Conservation (phyloP, 23 red algal species). For the Cyanidioschyzon merolae region DNA sequence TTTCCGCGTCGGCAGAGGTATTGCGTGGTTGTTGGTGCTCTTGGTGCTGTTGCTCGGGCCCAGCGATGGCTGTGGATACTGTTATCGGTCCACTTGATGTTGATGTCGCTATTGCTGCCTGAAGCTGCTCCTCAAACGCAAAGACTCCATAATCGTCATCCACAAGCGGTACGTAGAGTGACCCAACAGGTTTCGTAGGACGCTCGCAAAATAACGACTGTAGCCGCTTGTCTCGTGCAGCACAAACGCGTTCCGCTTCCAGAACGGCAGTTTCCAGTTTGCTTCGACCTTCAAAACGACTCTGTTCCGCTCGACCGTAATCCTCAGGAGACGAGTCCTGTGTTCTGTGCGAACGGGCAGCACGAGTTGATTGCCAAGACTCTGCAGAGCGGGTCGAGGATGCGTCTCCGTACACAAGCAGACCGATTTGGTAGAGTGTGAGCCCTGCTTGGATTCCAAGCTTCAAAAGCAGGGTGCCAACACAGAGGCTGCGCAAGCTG, state of each 20-base stretch:
- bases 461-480: slow-evolving; percentile 72
- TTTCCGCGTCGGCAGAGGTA: too few relatives aligned
- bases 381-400: neutral
- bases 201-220: neutral
- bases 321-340: neutral
- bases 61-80: too few relatives aligned
- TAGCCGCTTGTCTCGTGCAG: neutral
- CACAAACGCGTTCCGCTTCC: neutral
- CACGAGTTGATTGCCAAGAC: neutral
- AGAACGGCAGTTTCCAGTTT: neutral
- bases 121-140: slow-evolving; percentile 8
- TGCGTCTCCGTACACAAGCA: slow-evolving; percentile 48
- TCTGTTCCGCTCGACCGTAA: neutral
- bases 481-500: slow-evolving; percentile 46
- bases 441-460: slow-evolving; percentile 45
- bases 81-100: too few relatives aligned
- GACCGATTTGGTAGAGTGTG: slow-evolving; percentile 75
- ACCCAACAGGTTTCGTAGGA: neutral
- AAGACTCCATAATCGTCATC: neutral
- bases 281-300: neutral
- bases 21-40: too few relatives aligned
- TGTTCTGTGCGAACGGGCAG: neutral
- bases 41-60: too few relatives aligned
- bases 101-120: neutral
- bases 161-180: neutral